Conservation (phyloP, 2,329 filamentous ascomycete genomes). For the Elsinoe arachidis region DNA sequence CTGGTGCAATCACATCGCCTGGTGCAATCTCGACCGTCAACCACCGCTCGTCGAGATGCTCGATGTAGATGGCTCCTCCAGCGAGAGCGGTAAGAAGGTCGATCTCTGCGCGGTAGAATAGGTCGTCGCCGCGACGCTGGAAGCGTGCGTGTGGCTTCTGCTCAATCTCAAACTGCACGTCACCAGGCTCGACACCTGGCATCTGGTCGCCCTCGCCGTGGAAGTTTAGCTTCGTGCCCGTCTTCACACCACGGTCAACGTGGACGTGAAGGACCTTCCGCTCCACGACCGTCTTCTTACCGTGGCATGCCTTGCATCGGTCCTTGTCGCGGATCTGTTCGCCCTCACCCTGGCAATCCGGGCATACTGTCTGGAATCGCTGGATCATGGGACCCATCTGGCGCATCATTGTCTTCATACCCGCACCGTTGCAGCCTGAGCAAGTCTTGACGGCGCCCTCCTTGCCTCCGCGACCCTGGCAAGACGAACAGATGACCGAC, state of each 20-base stretch:
- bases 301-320: conserved; percentile 89
- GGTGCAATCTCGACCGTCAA: conserved; percentile 85
- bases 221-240: conserved; percentile 94
- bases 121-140: conserved; percentile 90
- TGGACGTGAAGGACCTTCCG: conserved; percentile 97
- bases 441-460: conserved; percentile 96
- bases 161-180: conserved; percentile 97
- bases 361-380: conserved; percentile 97
- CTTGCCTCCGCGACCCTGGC: conserved; percentile 89
- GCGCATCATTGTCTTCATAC: conserved; percentile 99
- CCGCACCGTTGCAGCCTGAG: conserved; percentile 78
- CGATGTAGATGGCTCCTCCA: conserved; percentile 81
- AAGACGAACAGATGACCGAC: conserved; percentile 92
- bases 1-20: conserved; percentile 87
- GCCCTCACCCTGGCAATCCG: conserved; percentile 94
- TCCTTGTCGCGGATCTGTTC: conserved; percentile 97
- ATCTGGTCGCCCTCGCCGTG: conserved; percentile 93
- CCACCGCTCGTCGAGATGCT: conserved; percentile 97
- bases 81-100: conserved; percentile 91
- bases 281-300: conserved; percentile 97
- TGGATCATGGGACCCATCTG: conserved; percentile 99
- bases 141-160: conserved; percentile 97
- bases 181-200: conserved; percentile 84
- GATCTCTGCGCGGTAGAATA: conserved; percentile 91
- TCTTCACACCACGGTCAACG: conserved; percentile 88